phyloP scores from a whole-genome alignment of 148 eudicot species.

The Chenopodium berlandieri region DNA sequence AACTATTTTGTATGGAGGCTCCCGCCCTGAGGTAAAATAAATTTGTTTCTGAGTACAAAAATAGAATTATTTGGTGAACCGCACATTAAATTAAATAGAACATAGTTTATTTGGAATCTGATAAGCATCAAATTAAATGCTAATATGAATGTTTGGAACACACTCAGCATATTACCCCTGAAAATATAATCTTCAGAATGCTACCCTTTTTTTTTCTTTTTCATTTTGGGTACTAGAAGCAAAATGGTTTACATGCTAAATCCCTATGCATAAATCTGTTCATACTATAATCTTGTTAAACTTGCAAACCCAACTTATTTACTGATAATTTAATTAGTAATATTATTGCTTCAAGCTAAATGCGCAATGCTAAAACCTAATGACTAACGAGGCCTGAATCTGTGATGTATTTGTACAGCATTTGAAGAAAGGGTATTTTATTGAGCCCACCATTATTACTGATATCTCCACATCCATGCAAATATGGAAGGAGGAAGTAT shows the following conservation, averaged over 20 bases:
- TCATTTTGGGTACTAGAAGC: not conserved
- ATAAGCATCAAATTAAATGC: not conserved
- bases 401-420: conserved; percentile 44
- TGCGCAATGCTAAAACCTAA: not conserved
- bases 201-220: not conserved
- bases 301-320: not conserved
- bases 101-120: not conserved
- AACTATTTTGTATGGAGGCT: conserved; percentile 80
- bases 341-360: not conserved
- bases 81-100: not conserved
- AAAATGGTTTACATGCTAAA: not conserved
- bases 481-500: conserved; percentile 99
- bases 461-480: conserved; percentile 88
- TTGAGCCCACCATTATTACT: conserved; percentile 74
- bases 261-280: not conserved
- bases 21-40: conserved; percentile 75
- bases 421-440: conserved; percentile 68
- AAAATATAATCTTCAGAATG: not conserved
- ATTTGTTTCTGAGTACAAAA: not conserved
- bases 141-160: conserved; percentile 1
- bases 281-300: not conserved
- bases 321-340: not conserved
- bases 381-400: not conserved
- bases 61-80: not conserved
- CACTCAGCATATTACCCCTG: not conserved